A percentile compares a stretch with the other conserved stretches of the same genome.
Conservation (phyloP, 176 grass and related monocot genomes). For the Eragrostis curvula region DNA sequence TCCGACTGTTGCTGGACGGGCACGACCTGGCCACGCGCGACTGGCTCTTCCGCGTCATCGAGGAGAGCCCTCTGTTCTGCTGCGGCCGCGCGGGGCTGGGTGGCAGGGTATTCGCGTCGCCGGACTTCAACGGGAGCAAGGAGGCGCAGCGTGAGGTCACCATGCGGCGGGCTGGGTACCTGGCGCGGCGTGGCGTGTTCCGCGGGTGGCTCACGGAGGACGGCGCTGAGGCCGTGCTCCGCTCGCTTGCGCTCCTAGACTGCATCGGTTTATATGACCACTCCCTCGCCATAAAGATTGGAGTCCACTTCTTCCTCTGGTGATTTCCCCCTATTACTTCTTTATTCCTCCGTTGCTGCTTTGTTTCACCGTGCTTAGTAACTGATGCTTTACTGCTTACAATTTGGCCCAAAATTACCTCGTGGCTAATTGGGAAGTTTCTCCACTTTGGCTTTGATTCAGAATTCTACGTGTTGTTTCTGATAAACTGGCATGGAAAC, state of each 20-base stretch:
- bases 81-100: conserved; percentile 33
- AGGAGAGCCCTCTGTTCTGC: conserved; percentile 77
- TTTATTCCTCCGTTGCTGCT: neutral
- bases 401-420: neutral
- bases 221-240: conserved; percentile 48
- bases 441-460: neutral
- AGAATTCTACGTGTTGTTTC: neutral
- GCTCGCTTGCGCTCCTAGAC: conserved; percentile 63
- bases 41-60: conserved; percentile 70
- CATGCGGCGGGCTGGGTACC: conserved; percentile 67
- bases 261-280: conserved; percentile 76
- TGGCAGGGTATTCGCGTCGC: conserved; percentile 54
- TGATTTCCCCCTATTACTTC: conserved; percentile 12
- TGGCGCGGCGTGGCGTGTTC: conserved; percentile 62
- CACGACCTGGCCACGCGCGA: conserved; percentile 66
- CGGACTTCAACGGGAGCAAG: conserved; percentile 71
- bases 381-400: neutral
- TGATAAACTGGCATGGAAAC: neutral
- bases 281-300: conserved; percentile 75
- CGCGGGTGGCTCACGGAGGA: conserved; percentile 67
- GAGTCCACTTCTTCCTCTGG: conserved; percentile 90
- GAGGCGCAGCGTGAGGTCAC: conserved; percentile 72
- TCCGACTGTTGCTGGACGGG: conserved; percentile 63
- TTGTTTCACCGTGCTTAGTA: neutral
- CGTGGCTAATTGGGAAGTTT: neutral